Evolutionary conservation across 2,329 filamentous ascomycete species (phyloP), one percentile per base, ranked within the genome.

Genomic region (Ophiognomonia clavigignenti-juglandacearum): DNA sequence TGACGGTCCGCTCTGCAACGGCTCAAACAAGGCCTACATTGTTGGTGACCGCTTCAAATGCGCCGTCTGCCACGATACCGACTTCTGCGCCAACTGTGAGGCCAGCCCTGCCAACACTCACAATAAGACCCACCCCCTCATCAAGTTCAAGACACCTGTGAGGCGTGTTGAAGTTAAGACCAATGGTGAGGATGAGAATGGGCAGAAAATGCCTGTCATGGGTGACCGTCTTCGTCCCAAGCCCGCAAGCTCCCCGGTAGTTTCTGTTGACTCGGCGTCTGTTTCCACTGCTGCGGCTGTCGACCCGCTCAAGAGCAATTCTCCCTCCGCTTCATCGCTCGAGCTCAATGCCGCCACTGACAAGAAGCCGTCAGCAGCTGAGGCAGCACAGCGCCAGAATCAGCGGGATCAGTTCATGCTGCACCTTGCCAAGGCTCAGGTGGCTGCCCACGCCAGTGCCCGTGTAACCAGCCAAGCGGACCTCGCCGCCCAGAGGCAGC

Each of bases 1-100:
- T 62, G 93, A 98, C 64, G 93, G 93, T 1, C 91, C 91, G 20
- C 77, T 96, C 36, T 98, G 93, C 77, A 77, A 77, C 50, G 69
- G 71, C 58, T 72, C 67, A 57, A 74, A 59, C 56, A 67, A 56
- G 63, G 80, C 72, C 24, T 96, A 90, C 69, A 96, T 98, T 59
- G 76, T 77, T 45, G 95, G 93, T 43, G 78, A 86, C 51, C 88
- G 93, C 54, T 98, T 93, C 79, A 98, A 98, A 81, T 98, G 93
- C 63, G 88, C 92, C 43, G 85, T 98, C 47, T 98, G 93, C 73
- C 78, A 95, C 61, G 91, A 98, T 64, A 85, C 85, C 27, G 93
- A 98, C 68, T 96, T 96, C 72, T 98, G 93, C 64, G 88, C 87
- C 61, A 86, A 80, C 61, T 98, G 93, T 70, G 95, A 98, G 71